These are phyloP conservation scores for Paecilomyces formosus DNA, from an alignment of 2,329 filamentous ascomycete species.

Conservation along the genomic window DNA sequence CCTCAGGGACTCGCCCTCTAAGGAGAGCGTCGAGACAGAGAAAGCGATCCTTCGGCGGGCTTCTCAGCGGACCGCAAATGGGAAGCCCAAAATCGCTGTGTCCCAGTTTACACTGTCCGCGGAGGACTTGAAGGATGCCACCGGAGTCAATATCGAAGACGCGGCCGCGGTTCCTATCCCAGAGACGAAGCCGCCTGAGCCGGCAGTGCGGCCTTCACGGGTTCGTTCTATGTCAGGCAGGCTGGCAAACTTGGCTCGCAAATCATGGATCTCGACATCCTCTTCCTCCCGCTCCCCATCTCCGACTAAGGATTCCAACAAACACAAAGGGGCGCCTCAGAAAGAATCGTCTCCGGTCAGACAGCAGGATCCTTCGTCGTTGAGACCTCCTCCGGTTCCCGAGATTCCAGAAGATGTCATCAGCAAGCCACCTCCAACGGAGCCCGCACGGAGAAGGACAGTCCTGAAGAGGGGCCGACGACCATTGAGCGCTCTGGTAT, in stretches of 20 bases:
- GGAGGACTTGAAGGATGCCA: slow-evolving; percentile 25
- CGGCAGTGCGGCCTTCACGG: slow-evolving; percentile 31
- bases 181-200: slow-evolving; percentile 21
- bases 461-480: slow-evolving; percentile 29
- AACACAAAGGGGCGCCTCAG: slow-evolving; percentile 12
- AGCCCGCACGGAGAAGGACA: slow-evolving; percentile 21
- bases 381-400: slow-evolving; percentile 8
- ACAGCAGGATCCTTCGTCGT: slow-evolving; percentile 7
- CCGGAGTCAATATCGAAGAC: slow-evolving; percentile 12
- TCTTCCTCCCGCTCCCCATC: slow-evolving; percentile 39
- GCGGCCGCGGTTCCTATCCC: slow-evolving; percentile 12
- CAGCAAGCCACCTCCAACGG: slow-evolving; percentile 1
- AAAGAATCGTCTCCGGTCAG: slow-evolving; percentile 22
- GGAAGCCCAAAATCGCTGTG: slow-evolving; percentile 21
- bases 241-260: slow-evolving; percentile 43
- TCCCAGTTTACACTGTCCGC: slow-evolving; percentile 30
- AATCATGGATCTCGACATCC: slow-evolving; percentile 41
- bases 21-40: slow-evolving; percentile 30
- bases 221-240: slow-evolving; percentile 43
- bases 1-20: slow-evolving; percentile 27
- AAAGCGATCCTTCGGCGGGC: slow-evolving; percentile 36
- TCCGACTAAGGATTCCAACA: slow-evolving; percentile 27
- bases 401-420: slow-evolving; percentile 10
- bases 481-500: slow-evolving; percentile 32
- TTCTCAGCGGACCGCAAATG: slow-evolving; percentile 28